These are phyloP conservation scores for Chenopodium suecicum DNA, from an alignment of 148 eudicot genomes.

Conservation along the genomic window DNA sequence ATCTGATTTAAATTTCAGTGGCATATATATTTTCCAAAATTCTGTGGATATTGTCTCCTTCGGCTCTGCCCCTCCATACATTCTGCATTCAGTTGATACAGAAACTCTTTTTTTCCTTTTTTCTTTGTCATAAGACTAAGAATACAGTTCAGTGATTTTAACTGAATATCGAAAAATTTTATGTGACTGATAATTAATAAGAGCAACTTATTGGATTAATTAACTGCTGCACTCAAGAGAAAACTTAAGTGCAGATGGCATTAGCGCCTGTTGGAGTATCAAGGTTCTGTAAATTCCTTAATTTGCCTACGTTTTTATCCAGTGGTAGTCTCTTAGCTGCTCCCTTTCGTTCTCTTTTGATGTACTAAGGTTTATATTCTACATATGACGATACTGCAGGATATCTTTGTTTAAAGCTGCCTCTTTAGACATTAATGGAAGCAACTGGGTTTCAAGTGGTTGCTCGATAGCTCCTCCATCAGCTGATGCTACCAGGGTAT, in stretches of 20 bases:
- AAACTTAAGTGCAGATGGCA: constrained; percentile 33
- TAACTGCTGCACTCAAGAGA: constrained; percentile 10
- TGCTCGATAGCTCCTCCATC: constrained; percentile 31
- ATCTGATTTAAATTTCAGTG: constrained; percentile 22
- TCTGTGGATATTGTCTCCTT: constrained; percentile 34
- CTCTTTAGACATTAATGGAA: constrained; percentile 30
- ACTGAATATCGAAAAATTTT: background rate
- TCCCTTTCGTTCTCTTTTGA: background rate
- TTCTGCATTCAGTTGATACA: constrained; percentile 27
- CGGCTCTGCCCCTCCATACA: constrained; percentile 33
- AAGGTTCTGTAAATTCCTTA: constrained; percentile 25
- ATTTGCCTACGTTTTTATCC: background rate
- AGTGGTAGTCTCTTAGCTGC: background rate
- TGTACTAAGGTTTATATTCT: background rate
- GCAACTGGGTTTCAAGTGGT: constrained; percentile 32
- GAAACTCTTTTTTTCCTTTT: constrained; percentile 2
- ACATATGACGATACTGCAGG: constrained; percentile 24
- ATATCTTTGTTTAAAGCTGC: constrained; percentile 28
- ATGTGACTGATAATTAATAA: constrained; percentile 8
- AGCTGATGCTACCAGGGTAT: constrained; percentile 31
- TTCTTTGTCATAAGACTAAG: background rate
- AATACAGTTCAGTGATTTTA: background rate
- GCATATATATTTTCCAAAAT: constrained; percentile 29
- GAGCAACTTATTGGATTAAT: constrained; percentile 13
- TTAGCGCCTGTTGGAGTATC: constrained; percentile 37